Evolutionary conservation across 805 yeast genomes (phyloP), one percentile per base, ranked within the genome.

Genomic region (Metschnikowia noctiluminum): DNA sequence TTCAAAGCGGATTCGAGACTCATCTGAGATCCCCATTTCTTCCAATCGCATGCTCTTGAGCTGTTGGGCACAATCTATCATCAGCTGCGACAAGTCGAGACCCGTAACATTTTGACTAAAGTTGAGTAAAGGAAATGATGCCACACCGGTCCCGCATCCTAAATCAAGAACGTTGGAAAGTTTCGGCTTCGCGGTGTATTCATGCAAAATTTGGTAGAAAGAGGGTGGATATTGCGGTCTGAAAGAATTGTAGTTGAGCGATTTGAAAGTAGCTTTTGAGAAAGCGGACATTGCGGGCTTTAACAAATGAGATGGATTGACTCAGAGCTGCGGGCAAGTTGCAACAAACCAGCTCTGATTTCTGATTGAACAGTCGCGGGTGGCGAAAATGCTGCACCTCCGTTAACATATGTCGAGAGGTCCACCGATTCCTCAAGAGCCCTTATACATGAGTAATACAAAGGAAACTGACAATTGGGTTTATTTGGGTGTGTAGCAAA

Each of bases 131-230:
- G 80, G 80, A 43, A 70, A 64, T 1, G 78, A 68, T 0, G 79
- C 80, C 27, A 73, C 75, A 0, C 83, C 84, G 0, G 82, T 77
- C 0, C 83, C 84, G 54, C 81, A 76, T 0, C 84, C 84, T 39
- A 78, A 56, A 58, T 65, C 69, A 59, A 66, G 62, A 8, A 82
- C 56, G 6, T 52, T 53, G 2, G 48, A 42, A 5, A 63, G 52
- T 52, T 27, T 38, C n/a, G 43, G 10, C 12, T 56, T 54, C 2
- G 64, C 53, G 4, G 60, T 61, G 50, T 68, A 71, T 1, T 59
- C 56, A 31, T 48, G 48, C 16, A 73, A 55, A 12, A 64, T 51
- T 38, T 58, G 55, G 50, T 71, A 73, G 55, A 73, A 73, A 4
- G 68, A 60, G 0, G 63, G 49, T 4, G 76, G 77, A 46, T 73